Evolutionary conservation across 345 rosid genomes (phyloP).

Genomic region (Leavenworthia alabamica): DNA sequence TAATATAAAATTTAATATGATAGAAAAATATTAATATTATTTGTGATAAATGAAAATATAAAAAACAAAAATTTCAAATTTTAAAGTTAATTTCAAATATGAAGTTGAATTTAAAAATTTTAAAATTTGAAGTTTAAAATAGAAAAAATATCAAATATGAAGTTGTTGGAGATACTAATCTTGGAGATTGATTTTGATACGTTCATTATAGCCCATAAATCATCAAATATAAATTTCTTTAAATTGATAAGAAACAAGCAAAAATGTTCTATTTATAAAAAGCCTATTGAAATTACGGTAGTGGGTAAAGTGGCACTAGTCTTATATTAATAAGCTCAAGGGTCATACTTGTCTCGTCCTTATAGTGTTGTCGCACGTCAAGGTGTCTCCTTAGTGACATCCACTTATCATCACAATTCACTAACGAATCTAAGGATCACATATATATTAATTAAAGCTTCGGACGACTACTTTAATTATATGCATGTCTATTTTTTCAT

Average conservation of each 20-base stretch:
- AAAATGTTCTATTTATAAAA: neutral
- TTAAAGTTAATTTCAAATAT: too few species aligned
- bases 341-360: conserved; percentile 26
- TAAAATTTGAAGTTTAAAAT: too few species aligned
- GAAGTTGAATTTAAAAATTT: too few species aligned
- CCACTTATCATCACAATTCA: conserved; percentile 31
- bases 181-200: neutral
- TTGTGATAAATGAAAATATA: too few species aligned
- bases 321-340: conserved; percentile 18
- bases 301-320: conserved; percentile 32
- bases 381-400: conserved; percentile 32
- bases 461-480: conserved; percentile 6
- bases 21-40: too few species aligned
- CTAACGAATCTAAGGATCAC: conserved; percentile 18
- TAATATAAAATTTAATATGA: too few species aligned
- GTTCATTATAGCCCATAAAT: neutral
- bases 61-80: too few species aligned
- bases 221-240: neutral
- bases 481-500: neutral
- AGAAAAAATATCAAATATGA: too few species aligned
- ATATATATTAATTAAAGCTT: conserved; percentile 14
- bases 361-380: conserved; percentile 32
- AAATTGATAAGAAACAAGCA: neutral
- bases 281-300: conserved; percentile 11
- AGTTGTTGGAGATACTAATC: too few species aligned